phyloP scores from a whole-genome alignment of 768 basidiomycete genomes.

The Russula sp. region DNA sequence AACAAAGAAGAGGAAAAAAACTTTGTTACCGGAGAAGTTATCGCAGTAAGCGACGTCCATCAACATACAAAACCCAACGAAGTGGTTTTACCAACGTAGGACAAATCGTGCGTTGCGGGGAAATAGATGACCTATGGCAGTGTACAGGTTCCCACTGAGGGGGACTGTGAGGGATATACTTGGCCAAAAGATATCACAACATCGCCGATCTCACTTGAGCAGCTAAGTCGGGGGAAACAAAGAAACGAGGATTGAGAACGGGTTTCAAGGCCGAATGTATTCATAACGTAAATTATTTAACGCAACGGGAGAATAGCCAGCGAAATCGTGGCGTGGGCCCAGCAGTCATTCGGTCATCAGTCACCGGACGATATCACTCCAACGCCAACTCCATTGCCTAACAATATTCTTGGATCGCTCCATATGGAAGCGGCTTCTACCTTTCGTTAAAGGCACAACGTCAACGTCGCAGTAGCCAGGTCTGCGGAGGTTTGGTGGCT shows the following conservation, averaged over 20 bases:
- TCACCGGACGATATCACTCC: not conserved
- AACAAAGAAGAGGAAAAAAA: not conserved
- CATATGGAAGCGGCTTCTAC: not conserved
- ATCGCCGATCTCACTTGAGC: not conserved
- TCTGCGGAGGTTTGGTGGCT: not conserved
- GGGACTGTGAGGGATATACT: no score
- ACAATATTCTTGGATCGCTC: not conserved
- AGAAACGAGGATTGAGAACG: not conserved
- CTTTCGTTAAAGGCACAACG: not conserved
- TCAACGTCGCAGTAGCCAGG: not conserved
- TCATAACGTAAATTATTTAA: not conserved
- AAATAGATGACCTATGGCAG: not conserved
- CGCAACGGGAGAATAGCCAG: not conserved
- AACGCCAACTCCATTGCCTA: not conserved
- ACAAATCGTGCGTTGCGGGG: not conserved
- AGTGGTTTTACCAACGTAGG: not conserved
- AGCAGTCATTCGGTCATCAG: constrained; percentile 9
- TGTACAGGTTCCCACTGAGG: not conserved
- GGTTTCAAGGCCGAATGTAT: not conserved
- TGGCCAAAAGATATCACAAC: not conserved
- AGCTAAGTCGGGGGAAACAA: not conserved
- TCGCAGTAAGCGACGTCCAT: not conserved
- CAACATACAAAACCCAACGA: not conserved
- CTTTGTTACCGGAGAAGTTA: not conserved
- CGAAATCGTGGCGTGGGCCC: constrained; percentile 2